Conservation (phyloP, 1,284 basidiomycete genomes). For the Irpex sp. region DNA sequence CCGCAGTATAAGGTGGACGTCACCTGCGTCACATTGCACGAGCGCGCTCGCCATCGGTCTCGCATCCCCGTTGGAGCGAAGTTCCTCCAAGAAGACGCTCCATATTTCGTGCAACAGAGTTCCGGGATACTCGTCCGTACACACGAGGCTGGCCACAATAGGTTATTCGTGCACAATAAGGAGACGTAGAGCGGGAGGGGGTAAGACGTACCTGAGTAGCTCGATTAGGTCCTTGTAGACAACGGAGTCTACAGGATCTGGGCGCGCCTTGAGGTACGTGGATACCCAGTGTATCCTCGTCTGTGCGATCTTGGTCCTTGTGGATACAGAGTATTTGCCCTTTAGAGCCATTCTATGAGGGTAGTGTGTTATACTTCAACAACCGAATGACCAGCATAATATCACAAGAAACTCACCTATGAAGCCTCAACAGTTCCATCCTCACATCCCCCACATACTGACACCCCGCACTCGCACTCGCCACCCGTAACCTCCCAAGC, state of each 20-base stretch:
- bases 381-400: background rate
- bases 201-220: background rate
- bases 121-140: background rate
- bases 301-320: background rate
- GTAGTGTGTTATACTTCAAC: background rate
- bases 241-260: background rate
- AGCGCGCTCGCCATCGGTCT: background rate
- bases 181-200: background rate
- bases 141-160: background rate
- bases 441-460: background rate
- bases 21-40: background rate
- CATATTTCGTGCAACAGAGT: background rate
- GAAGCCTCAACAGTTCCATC: background rate
- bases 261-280: background rate
- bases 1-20: background rate
- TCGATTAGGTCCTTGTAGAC: background rate
- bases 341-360: background rate
- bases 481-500: background rate
- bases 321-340: background rate
- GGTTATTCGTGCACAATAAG: background rate
- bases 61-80: background rate
- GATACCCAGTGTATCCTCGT: background rate
- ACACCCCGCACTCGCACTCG: background rate
- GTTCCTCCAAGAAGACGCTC: background rate
- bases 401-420: background rate